phyloP scores from a whole-genome alignment of 2,329 filamentous ascomycete species.

The Ceratocystis papillata region DNA sequence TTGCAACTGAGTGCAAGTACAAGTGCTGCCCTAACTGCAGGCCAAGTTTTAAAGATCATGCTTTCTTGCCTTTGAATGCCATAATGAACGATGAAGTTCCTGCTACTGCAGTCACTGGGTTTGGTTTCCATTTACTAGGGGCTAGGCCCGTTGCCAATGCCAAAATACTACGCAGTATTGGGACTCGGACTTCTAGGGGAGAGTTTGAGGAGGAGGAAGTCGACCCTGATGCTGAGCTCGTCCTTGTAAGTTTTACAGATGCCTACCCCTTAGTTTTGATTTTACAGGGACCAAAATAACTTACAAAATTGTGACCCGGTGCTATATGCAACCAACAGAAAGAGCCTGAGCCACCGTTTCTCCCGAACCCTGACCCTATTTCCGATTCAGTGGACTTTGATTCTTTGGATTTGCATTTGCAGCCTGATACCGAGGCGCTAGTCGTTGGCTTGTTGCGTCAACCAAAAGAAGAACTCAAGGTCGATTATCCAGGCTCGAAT shows the following conservation, averaged over 20 bases:
- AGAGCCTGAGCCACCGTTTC: slow-evolving; percentile 15
- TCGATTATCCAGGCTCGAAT: background rate
- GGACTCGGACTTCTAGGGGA: background rate
- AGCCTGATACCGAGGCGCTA: slow-evolving; percentile 3
- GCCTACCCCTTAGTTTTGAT: background rate
- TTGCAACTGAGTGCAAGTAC: slow-evolving; percentile 16
- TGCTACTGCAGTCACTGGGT: slow-evolving; percentile 41
- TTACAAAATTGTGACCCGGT: background rate
- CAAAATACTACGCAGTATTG: slow-evolving; percentile 25
- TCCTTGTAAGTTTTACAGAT: background rate
- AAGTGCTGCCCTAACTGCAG: slow-evolving; percentile 40
- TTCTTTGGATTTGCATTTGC: background rate
- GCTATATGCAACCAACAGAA: background rate
- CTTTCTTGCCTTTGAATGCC: slow-evolving; percentile 41
- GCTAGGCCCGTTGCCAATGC: slow-evolving; percentile 38
- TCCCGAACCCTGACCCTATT: background rate
- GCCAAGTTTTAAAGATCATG: slow-evolving; percentile 35
- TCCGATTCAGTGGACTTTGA: background rate
- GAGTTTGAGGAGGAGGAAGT: background rate
- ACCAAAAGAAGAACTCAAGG: background rate
- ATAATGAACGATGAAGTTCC: slow-evolving; percentile 42
- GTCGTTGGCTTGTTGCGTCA: background rate
- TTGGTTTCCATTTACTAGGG: slow-evolving; percentile 40
- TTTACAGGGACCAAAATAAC: background rate
- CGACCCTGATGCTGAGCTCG: background rate